Evolutionary conservation across 352 stramenopile genomes (phyloP).

Genomic region (Pythium scleroteichum): DNA sequence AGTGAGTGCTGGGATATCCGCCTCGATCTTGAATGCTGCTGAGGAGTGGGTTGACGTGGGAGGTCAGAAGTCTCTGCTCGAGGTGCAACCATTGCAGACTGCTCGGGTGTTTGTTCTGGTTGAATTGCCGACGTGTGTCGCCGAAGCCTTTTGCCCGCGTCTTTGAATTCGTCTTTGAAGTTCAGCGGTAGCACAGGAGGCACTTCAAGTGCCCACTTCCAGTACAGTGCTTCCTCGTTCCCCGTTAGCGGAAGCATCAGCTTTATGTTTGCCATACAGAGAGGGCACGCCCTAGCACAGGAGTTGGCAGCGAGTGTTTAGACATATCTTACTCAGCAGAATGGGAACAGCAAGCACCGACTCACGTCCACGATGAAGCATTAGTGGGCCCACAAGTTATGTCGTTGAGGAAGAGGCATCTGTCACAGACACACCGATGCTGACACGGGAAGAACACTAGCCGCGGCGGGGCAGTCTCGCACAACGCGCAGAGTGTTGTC

Average conservation of each 20-base stretch:
- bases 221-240: constrained; percentile 62
- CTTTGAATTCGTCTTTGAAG: constrained; percentile 59
- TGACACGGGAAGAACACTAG: constrained; percentile 68
- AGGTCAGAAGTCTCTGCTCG: not conserved
- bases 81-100: not conserved
- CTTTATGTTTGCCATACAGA: constrained; percentile 64
- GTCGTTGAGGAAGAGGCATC: constrained; percentile 44
- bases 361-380: constrained; percentile 18
- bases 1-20: constrained; percentile 1
- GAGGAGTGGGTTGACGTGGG: not conserved
- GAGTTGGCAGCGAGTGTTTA: no score
- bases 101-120: not conserved
- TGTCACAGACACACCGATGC: constrained; percentile 65
- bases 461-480: constrained; percentile 30
- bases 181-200: constrained; percentile 39
- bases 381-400: constrained; percentile 26
- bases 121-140: not conserved
- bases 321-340: no score
- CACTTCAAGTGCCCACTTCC: constrained; percentile 57
- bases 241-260: constrained; percentile 58
- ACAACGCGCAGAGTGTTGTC: constrained; percentile 49
- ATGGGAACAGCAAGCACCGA: constrained; percentile 2
- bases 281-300: constrained; percentile 45
- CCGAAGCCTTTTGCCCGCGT: constrained; percentile 23
- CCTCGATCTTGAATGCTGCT: no score